Evolutionary conservation across 73 alveolate genomes (phyloP), one percentile per base, ranked within the genome.

Genomic region (Halteria grandinella): DNA sequence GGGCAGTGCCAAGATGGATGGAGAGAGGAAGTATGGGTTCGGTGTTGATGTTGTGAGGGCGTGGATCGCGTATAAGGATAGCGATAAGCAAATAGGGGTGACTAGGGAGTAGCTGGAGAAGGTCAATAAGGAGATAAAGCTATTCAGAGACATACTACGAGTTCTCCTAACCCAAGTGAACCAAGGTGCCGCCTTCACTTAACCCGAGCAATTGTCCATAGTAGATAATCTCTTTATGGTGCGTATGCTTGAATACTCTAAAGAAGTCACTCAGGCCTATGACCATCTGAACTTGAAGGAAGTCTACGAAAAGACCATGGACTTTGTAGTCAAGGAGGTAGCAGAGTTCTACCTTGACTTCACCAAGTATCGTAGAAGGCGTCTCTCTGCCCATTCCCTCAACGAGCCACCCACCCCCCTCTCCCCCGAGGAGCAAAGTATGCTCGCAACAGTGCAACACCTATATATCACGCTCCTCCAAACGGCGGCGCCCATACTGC

Each of bases 41-140:
- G 98, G 98, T 8, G 85, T 91, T 20, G 98, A 93, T 78, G 88
- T 60, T 20, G 77, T 89, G 1, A 86, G 98, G 78, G 75, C 89
- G 20, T 93, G 86, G 89, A 41, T 69, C 14, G 86, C 83, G 15
- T 33, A 39, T 21, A 69, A 73, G 73, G 90, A 86, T 33, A 48
- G 51, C 18, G 94, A 82, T 32, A 47, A 55, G 41, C 54, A 41
- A 20, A 6, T 43, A 0, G 33, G 25, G 21, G 29, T 80, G n/a
- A 23, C 69, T 10, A 40, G 55, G 11, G 54, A 60, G 1, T 6
- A 29, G 5, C 55, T 82, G 0, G 77, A 71, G 18, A 17, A 40
- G 27, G 33, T 70, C 21, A 57, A 82, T 28, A 71, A 47, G 36
- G 81, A 71, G 29, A 17, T 72, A 7, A 82, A 82, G 40, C 39